Evolutionary conservation across 31 red algal genomes (phyloP).

Genomic region (Porphyra umbilicalis): DNA sequence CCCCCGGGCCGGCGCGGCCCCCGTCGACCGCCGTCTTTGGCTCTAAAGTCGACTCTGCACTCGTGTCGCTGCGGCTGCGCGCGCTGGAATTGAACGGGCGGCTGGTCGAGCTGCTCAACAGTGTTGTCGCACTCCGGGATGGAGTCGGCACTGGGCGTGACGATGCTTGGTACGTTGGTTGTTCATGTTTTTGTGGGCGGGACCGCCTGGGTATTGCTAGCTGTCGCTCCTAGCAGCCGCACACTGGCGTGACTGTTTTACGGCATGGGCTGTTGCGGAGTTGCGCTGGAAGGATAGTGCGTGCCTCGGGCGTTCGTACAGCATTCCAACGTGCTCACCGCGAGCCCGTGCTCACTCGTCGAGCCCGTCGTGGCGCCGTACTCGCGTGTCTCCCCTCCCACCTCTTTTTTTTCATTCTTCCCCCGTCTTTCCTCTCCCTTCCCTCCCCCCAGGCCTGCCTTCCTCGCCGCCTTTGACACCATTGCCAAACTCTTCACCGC

Average conservation of each 20-base stretch:
- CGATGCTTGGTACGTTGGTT: background rate
- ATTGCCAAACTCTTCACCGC: conserved; percentile 18
- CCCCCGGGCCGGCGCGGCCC: background rate
- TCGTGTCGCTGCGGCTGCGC: conserved; percentile 15
- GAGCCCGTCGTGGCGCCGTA: too few species aligned
- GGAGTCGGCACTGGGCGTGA: conserved; percentile 7
- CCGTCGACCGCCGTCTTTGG: background rate
- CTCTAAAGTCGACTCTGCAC: conserved; percentile 19
- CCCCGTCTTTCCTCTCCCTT: background rate
- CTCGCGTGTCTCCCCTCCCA: background rate
- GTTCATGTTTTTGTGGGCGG: background rate
- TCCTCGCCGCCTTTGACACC: conserved; percentile 33
- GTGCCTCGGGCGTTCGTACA: too few species aligned
- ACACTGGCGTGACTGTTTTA: background rate
- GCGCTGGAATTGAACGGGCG: conserved; percentile 23
- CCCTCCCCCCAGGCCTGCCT: conserved; percentile 2
- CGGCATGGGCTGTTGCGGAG: background rate
- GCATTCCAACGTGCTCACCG: too few species aligned
- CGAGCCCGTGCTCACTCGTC: too few species aligned
- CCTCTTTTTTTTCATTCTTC: background rate
- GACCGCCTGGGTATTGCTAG: too few species aligned
- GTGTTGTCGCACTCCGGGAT: conserved; percentile 16
- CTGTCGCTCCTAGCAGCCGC: too few species aligned
- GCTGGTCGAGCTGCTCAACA: conserved; percentile 12
- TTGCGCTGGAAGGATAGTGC: too few species aligned